Evolutionary conservation across 345 rosid genomes (phyloP), one percentile per base, ranked within the genome.

Genomic region (Gossypioides kirkii): DNA sequence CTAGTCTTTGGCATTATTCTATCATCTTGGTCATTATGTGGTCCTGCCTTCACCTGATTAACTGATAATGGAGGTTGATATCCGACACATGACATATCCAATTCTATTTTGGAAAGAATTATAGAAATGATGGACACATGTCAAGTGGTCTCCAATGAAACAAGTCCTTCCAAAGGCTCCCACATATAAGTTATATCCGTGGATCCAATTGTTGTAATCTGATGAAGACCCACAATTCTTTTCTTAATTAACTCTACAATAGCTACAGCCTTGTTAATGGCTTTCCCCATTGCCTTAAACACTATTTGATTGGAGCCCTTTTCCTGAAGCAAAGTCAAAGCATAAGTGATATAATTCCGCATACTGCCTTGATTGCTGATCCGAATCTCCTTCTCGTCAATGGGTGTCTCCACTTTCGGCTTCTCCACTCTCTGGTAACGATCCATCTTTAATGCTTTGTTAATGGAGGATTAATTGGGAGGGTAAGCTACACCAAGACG

Each of bases 181-280:
- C 61, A 55, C 61, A 22, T 22, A 55, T 55, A 7, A 8, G 16
- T 55, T 20, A 55, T 55, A 55, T 55, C 61, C 28, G 23, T 55
- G 26, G 61, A 55, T 55, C 61, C 61, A 55, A 55, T 55, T 22
- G 61, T 9, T 10, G 61, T 55, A 55, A 55, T 55, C 32, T 55
- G 32, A 55, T 55, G 28, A 20, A 55, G 26, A 55, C 61, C 61
- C 22, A 55, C 61, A 55, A 55, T 55, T 55, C 61, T 55, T 55
- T 26, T 55, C 61, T 55, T 55, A 55, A 55, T 55, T 22, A 55
- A 55, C 61, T 55, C 61, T 26, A 55, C 61, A 55, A 22, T 55
- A 22, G 61, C 11, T 26, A 55, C 61, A 55, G 61, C 23, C 28
- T 55, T 55, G 61, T 20, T 55, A 55, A 55, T 55, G 61, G 61